Base-by-base conservation (phyloP, 306 rosid species). In the Cucumis hystrix region DNA sequence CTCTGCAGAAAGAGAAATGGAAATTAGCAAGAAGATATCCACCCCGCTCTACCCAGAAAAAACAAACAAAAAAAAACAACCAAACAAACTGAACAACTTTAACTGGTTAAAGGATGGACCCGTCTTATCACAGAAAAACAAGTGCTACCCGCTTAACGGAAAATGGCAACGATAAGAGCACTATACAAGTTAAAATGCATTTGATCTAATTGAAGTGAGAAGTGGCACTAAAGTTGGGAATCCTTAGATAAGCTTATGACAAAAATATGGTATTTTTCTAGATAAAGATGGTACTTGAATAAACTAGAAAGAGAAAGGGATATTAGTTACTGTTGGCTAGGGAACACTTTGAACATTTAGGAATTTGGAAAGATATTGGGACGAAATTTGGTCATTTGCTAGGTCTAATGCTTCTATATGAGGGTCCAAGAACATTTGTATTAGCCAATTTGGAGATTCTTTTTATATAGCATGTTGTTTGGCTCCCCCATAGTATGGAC, bases 1-100 rank as follows among this genome's bases (percentile, higher is more conserved):
- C 97, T 87, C 98, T 93, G 86, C 79, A 88, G 62, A 83, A 83
- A 65, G 77, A 84, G 71, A 79, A 45, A 49, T 66, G 74, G 66
- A 64, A 67, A 82, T 51, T 61, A 61, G 35, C 41, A 61, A 28
- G 54, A 47, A 12, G 6, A 47, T 11, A 43, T 1, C 15, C 40
- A 4, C 40, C 8, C 67, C 37, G 2, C 67, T 6, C n/a, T 7
- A 11, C 16, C 52, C 3, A 47, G 5, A 11, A 45, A 45, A 45
- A 45, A 10, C 0, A 10, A 45, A 45, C 3, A 45, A 45, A 10
- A 45, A 45, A 7, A 40, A 40, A 10, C 14, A 45, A 45, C 3
- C 14, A 45, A 45, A 45, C 15, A 45, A 45, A 45, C 51, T 1
- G 1, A 45, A 45, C 14, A 45, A 45, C 51, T 45, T 45, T 45